Evolutionary conservation across 768 basidiomycete species (phyloP).

Genomic region (Coprinellus micaceus): DNA sequence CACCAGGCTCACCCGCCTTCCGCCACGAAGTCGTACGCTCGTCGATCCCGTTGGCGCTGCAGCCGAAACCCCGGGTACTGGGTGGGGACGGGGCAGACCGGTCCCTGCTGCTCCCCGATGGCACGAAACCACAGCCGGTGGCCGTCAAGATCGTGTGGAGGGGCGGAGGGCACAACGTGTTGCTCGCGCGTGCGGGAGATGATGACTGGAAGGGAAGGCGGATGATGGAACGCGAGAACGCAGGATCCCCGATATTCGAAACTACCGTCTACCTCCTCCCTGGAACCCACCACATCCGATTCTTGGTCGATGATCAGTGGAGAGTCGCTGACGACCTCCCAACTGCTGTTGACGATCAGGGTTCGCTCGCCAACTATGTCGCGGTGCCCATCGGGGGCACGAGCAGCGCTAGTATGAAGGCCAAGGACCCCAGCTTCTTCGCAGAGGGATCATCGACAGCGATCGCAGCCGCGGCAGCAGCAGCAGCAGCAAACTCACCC

Average conservation of each 20-base stretch:
- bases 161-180: slow-evolving; percentile 59
- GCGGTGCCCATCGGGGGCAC: slow-evolving; percentile 45
- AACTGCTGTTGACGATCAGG: slow-evolving; percentile 90
- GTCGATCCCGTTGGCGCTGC: slow-evolving; percentile 55
- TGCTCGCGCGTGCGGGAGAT: slow-evolving; percentile 71
- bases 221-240: slow-evolving; percentile 59
- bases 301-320: slow-evolving; percentile 90
- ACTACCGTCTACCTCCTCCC: slow-evolving; percentile 60
- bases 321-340: slow-evolving; percentile 72
- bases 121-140: slow-evolving; percentile 29
- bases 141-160: slow-evolving; percentile 60
- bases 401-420: slow-evolving; percentile 7
- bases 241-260: slow-evolving; percentile 28
- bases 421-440: slow-evolving; percentile 8
- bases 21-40: slow-evolving; percentile 58
- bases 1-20: slow-evolving; percentile 31
- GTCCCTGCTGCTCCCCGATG: slow-evolving; percentile 7
- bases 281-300: slow-evolving; percentile 92
- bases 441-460: slow-evolving; percentile 2
- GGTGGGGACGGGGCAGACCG: slow-evolving; percentile 10
- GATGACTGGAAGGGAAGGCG: slow-evolving; percentile 72
- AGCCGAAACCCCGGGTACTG: slow-evolving; percentile 10
- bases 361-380: slow-evolving; percentile 92
- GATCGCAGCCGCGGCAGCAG: slow-evolving; percentile 22
- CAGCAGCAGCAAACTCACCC: slow-evolving; percentile 26